Conservation (phyloP, 371 early-diverging fungal genomes). For the Chytridium lagenaria region DNA sequence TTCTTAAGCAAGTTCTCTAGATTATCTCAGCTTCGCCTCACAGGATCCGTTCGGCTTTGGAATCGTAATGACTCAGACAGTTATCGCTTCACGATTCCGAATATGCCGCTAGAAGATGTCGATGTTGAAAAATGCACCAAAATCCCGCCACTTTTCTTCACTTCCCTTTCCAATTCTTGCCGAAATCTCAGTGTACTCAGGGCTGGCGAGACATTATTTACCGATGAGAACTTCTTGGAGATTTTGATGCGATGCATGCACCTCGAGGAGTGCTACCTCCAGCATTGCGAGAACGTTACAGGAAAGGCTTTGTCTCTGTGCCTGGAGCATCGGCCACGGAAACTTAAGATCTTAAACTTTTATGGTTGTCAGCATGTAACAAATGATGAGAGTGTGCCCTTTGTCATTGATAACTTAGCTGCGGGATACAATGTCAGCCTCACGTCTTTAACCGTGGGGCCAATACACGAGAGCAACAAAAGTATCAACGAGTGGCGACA, state of each 20-base stretch:
- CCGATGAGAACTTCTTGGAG: background rate
- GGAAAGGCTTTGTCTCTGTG: background rate
- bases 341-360: background rate
- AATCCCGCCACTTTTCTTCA: background rate
- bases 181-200: background rate
- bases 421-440: background rate
- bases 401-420: background rate
- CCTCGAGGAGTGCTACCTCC: background rate
- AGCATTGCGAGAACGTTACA: background rate
- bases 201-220: background rate
- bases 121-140: background rate
- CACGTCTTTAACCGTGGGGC: background rate
- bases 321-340: background rate
- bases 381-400: background rate
- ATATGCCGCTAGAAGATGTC: background rate
- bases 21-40: background rate
- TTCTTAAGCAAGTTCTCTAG: background rate
- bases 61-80: background rate
- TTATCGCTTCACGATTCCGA: background rate
- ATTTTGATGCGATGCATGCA: background rate
- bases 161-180: background rate
- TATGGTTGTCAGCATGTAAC: background rate
- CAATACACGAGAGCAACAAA: background rate
- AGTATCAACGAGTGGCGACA: background rate
- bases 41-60: background rate